phyloP scores from a whole-genome alignment of 345 rosid genomes.

The Pelargonium nanum region DNA sequence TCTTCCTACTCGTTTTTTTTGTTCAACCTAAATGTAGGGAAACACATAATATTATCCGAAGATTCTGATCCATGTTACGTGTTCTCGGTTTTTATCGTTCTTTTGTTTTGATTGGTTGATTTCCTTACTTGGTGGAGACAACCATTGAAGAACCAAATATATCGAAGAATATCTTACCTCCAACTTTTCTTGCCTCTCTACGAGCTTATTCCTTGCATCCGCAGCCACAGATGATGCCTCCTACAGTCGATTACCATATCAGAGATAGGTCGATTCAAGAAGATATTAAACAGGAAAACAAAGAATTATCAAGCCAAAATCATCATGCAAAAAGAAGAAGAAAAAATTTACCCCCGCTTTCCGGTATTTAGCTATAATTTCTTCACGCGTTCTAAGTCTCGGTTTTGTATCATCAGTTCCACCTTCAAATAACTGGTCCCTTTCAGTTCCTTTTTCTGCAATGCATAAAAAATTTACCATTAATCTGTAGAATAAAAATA shows the following conservation, averaged over 20 bases:
- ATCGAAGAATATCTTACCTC: slow-evolving; percentile 27
- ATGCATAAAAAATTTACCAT: slow-evolving; percentile 2
- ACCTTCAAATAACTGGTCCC: slow-evolving; percentile 32
- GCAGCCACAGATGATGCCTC: slow-evolving; percentile 43
- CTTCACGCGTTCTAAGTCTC: slow-evolving; percentile 47
- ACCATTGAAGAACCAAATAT: slow-evolving; percentile 1
- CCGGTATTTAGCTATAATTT: slow-evolving; percentile 79
- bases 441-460: slow-evolving; percentile 31
- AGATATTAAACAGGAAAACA: background rate
- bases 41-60: too few species aligned
- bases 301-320: background rate
- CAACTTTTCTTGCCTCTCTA: slow-evolving; percentile 31
- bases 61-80: too few species aligned
- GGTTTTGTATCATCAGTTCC: slow-evolving; percentile 27
- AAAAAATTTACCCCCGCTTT: slow-evolving; percentile 57
- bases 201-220: slow-evolving; percentile 36
- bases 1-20: too few species aligned
- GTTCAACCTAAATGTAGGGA: too few species aligned
- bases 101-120: too few species aligned
- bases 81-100: background rate
- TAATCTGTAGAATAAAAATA: background rate
- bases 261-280: slow-evolving; percentile 4
- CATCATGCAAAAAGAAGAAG: slow-evolving; percentile 8
- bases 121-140: too few species aligned
- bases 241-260: slow-evolving; percentile 16